Percentiles rank a stretch among this genome's conserved stretches.
phyloP scores from a whole-genome alignment of 2,329 filamentous ascomycete species.

The Phialophora expanda region DNA sequence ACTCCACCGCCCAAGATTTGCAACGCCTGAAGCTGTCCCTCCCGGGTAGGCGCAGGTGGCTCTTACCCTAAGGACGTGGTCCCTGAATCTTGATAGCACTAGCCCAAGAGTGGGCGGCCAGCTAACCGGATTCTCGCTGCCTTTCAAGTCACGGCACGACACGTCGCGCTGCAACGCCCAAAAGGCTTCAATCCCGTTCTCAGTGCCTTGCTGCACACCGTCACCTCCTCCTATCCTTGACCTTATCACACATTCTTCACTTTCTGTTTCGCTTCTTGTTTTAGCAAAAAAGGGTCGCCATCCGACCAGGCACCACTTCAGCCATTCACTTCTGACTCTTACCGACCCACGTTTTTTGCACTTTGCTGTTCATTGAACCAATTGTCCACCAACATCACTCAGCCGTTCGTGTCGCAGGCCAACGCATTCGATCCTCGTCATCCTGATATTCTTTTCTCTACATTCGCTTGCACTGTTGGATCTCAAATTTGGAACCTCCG shows the following conservation, averaged over 20 bases:
- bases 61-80: slow-evolving; percentile 11
- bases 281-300: slow-evolving; percentile 18
- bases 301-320: slow-evolving; percentile 12
- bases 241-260: slow-evolving; percentile 21
- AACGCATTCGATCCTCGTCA: slow-evolving; percentile 19
- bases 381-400: slow-evolving; percentile 8
- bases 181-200: slow-evolving; percentile 10
- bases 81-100: slow-evolving; percentile 16
- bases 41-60: slow-evolving; percentile 7
- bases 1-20: slow-evolving; percentile 4
- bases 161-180: slow-evolving; percentile 31
- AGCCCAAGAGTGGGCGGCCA: slow-evolving; percentile 10
- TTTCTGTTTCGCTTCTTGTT: slow-evolving; percentile 31
- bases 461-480: slow-evolving; percentile 24
- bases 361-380: slow-evolving; percentile 19
- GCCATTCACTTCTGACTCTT: slow-evolving; percentile 10
- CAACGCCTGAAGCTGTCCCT: neutral
- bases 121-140: slow-evolving; percentile 20
- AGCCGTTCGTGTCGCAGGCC: slow-evolving; percentile 24
- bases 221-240: slow-evolving; percentile 21
- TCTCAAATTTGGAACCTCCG: slow-evolving; percentile 24
- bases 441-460: slow-evolving; percentile 23
- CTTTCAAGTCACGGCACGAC: slow-evolving; percentile 32
- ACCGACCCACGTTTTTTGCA: slow-evolving; percentile 18
- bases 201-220: neutral